A percentile compares a stretch with the other conserved stretches of the same genome.
Evolutionary conservation across 2,329 filamentous ascomycete genomes (phyloP).

Genomic region (Aspergillus neoniger): DNA sequence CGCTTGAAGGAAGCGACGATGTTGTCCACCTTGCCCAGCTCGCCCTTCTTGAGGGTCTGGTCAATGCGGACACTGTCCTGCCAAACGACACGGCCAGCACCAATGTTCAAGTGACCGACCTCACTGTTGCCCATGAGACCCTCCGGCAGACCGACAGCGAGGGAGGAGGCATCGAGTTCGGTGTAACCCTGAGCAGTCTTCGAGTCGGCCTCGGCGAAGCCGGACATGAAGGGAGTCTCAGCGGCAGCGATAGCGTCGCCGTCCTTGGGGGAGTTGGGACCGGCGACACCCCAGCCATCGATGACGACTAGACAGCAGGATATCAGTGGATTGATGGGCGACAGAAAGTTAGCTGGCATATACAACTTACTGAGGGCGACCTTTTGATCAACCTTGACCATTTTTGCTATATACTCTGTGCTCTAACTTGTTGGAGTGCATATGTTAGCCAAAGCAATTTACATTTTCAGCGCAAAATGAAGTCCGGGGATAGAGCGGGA

Average conservation of each 20-base stretch:
- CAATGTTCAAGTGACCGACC: constrained; percentile 98
- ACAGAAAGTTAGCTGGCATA: constrained; percentile 25
- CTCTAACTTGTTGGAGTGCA: not conserved
- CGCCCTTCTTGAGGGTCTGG: constrained; percentile 81
- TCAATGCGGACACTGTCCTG: constrained; percentile 98
- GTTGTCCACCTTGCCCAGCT: constrained; percentile 73
- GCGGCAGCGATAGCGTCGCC: constrained; percentile 95
- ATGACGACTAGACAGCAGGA: constrained; percentile 75
- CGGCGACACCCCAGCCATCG: constrained; percentile 94
- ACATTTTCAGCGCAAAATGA: constrained; percentile 21
- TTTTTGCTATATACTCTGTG: constrained; percentile 42
- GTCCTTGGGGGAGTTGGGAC: constrained; percentile 75
- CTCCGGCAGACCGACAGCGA: constrained; percentile 92
- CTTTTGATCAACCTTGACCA: constrained; percentile 70
- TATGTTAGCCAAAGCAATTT: constrained; percentile 20
- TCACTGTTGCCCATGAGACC: constrained; percentile 99
- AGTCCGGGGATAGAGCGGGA: constrained; percentile 5
- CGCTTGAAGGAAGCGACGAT: constrained; percentile 75
- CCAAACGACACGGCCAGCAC: constrained; percentile 96
- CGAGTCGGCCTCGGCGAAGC: constrained; percentile 66
- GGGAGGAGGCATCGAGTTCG: constrained; percentile 91
- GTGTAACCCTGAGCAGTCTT: constrained; percentile 81
- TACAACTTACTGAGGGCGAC: constrained; percentile 62
- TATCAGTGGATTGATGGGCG: constrained; percentile 20
- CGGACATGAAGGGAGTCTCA: constrained; percentile 92